Base-by-base conservation (phyloP, 2,329 filamentous ascomycete genomes). In the Shiraia sp. region DNA sequence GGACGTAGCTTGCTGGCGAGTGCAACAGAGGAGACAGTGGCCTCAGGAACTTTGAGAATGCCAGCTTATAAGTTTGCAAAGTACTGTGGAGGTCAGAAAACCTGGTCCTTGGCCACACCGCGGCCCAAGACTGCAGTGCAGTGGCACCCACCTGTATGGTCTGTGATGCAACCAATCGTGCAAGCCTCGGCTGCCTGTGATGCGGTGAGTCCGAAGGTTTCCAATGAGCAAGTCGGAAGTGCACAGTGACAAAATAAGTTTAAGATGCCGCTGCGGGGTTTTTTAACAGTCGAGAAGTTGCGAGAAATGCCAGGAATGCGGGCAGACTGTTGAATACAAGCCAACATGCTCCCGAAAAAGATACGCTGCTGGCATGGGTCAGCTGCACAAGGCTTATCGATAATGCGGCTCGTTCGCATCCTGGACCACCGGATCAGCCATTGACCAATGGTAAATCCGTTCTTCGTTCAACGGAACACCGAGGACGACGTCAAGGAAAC, bases 151-250 rank as follows among this genome's bases (percentile, higher is more conserved):
- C 51, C 41, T 34, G 40, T 42, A 32, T 40, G 42, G 55, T 57
- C 47, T 53, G 34, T 27, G 42, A 53, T 42, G 44, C 46, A 44
- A 55, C 50, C 41, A 46, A 50, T 29, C 15, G 39, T 38, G 41
- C 44, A 48, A 57, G 51, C 65, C 65, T 65, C 62, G 65, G 65
- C 50, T 63, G 53, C 61, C 57, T 59, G 63, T 67, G 64, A 65
- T 51, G 42, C 61, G 57, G 60, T 51, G 45, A 57, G 35, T 42
- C 57, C 59, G 58, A 57, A 40, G 45, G 42, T 26, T 45, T 42
- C 19, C 32, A 41, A 42, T 40, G 32, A 37, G 28, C 45, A 43
- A 47, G 49, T 33, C 47, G 45, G 45, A 48, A 26, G 45, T 34
- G 50, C 45, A 46, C 39, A 26, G 45, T 39, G 44, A 49, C 42